These are phyloP conservation scores for Stevia rebaudiana DNA, from an alignment of 140 eudicot genomes.

Conservation along the genomic window DNA sequence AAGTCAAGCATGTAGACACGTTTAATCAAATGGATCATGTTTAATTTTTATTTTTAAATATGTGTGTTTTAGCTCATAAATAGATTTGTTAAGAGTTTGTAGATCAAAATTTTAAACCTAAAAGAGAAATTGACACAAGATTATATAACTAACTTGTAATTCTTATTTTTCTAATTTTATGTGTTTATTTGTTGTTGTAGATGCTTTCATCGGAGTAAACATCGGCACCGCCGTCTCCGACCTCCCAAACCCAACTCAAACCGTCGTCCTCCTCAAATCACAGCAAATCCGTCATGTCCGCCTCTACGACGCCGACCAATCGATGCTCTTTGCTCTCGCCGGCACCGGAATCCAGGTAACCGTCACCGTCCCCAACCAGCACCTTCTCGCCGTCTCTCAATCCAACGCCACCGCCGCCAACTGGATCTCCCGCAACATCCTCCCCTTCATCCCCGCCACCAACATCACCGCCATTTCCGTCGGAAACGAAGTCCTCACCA, in stretches of 20 bases:
- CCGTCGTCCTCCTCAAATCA: constrained; percentile 66
- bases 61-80: no score
- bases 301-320: constrained; percentile 65
- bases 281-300: constrained; percentile 77
- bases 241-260: constrained; percentile 86
- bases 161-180: no score
- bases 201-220: constrained; percentile 79
- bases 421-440: constrained; percentile 74
- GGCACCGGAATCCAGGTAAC: constrained; percentile 67
- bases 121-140: no score
- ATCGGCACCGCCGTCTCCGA: constrained; percentile 77
- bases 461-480: constrained; percentile 72
- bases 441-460: constrained; percentile 58
- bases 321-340: constrained; percentile 75
- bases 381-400: constrained; percentile 75
- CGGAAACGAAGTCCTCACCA: constrained; percentile 69
- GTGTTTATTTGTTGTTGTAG: constrained; percentile 27
- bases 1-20: no score
- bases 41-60: no score
- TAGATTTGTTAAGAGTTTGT: no score
- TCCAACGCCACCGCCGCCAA: constrained; percentile 76
- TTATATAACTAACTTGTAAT: no score
- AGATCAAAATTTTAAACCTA: no score
- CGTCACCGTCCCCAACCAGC: constrained; percentile 67
- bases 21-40: no score